phyloP scores from a whole-genome alignment of 2,329 filamentous ascomycete genomes.

The Seiridium unicorne region DNA sequence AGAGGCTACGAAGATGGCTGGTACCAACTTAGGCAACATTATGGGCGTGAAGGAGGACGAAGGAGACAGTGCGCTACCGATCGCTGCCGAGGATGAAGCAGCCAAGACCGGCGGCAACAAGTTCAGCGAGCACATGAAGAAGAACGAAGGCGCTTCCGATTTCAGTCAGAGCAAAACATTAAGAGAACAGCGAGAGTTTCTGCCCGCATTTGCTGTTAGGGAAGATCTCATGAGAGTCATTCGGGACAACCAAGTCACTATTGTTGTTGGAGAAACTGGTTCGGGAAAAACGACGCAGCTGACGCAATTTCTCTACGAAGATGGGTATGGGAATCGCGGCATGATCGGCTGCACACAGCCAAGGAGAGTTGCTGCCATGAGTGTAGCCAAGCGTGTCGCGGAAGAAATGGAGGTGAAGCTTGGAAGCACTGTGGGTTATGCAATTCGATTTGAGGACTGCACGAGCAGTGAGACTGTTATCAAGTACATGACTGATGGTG shows the following conservation, averaged over 20 bases:
- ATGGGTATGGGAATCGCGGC: slow-evolving; percentile 83
- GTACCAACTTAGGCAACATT: slow-evolving; percentile 88
- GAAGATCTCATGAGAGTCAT: slow-evolving; percentile 92
- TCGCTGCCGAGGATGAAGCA: slow-evolving; percentile 67
- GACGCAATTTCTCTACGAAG: slow-evolving; percentile 93
- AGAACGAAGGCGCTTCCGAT: slow-evolving; percentile 78
- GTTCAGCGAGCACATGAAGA: slow-evolving; percentile 89
- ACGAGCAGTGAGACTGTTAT: slow-evolving; percentile 94
- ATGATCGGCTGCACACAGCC: slow-evolving; percentile 98
- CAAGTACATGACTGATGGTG: slow-evolving; percentile 99
- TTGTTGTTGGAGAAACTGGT: slow-evolving; percentile 95
- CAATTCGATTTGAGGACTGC: slow-evolving; percentile 97
- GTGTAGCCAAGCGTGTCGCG: slow-evolving; percentile 94
- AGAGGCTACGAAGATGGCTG: slow-evolving; percentile 88
- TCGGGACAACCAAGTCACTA: slow-evolving; percentile 93
- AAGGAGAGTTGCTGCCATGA: slow-evolving; percentile 96
- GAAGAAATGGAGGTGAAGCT: slow-evolving; percentile 97
- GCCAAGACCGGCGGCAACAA: slow-evolving; percentile 68
- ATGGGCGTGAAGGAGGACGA: slow-evolving; percentile 95
- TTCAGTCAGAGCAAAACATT: slow-evolving; percentile 93
- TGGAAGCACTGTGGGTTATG: slow-evolving; percentile 87
- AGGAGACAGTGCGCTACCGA: slow-evolving; percentile 82
- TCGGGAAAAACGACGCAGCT: slow-evolving; percentile 97
- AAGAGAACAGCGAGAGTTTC: slow-evolving; percentile 84
- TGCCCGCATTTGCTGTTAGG: slow-evolving; percentile 93